Evolutionary conservation across 2,329 filamentous ascomycete species (phyloP).

Genomic region (Aspergillus sp.): DNA sequence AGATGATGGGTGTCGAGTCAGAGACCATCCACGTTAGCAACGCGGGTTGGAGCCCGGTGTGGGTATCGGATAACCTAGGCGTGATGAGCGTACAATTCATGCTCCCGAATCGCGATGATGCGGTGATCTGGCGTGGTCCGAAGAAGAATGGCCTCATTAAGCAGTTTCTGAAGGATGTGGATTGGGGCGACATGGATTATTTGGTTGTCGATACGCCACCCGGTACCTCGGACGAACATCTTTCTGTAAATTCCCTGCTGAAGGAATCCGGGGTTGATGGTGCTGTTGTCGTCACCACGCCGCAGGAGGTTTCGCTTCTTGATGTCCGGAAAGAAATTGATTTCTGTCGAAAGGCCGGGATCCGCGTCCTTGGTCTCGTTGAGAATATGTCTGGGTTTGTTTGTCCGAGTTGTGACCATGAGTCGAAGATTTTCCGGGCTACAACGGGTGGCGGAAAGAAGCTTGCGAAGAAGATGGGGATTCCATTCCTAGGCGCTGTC

Average conservation of each 20-base stretch:
- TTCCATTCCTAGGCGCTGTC: slow-evolving; percentile 86
- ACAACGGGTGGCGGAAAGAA: slow-evolving; percentile 83
- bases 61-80: slow-evolving; percentile 88
- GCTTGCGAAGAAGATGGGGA: slow-evolving; percentile 79
- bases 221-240: slow-evolving; percentile 91
- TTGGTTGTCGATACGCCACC: slow-evolving; percentile 93
- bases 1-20: slow-evolving; percentile 96
- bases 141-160: slow-evolving; percentile 99
- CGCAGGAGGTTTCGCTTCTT: slow-evolving; percentile 87
- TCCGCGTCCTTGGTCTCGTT: slow-evolving; percentile 81
- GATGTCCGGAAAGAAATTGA: slow-evolving; percentile 98
- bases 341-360: slow-evolving; percentile 93
- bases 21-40: slow-evolving; percentile 91
- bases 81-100: slow-evolving; percentile 99
- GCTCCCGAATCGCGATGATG: slow-evolving; percentile 89
- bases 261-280: slow-evolving; percentile 91
- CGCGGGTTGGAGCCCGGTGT: slow-evolving; percentile 90
- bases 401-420: slow-evolving; percentile 83
- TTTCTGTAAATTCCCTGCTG: slow-evolving; percentile 88
- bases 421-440: slow-evolving; percentile 80
- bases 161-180: slow-evolving; percentile 95
- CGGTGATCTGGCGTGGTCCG: slow-evolving; percentile 93
- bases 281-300: slow-evolving; percentile 89
- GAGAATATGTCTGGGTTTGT: slow-evolving; percentile 99
- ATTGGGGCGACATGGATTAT: slow-evolving; percentile 95